Base-by-base conservation (phyloP, 768 basidiomycete species). In the Mycena venus region DNA sequence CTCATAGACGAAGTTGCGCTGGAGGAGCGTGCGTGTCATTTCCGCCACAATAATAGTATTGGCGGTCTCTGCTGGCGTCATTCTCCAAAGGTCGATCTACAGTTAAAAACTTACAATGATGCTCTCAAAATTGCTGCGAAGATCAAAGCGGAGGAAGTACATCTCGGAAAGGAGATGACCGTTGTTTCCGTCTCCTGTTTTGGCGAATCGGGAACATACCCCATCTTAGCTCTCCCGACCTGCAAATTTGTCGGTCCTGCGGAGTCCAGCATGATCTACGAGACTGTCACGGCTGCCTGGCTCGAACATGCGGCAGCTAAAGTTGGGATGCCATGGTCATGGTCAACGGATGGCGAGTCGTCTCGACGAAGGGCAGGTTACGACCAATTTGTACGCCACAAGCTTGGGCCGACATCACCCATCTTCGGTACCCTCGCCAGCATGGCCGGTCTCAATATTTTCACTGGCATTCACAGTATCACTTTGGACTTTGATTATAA, bases 301-400 rank as follows among this genome's bases (percentile, higher is more conserved):
- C 7, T 29, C 21, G 31, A 51, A 34, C 6, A 40, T 4, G 73
- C 59, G 0, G 23, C 47, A 17, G 36, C 44, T 2, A 32, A 25
- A 6, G 51, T 76, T 29, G 77, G 78, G 4, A 55, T 62, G n/a
- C 40, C 64, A 4, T 79, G 77, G 75, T 75, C 70, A 4, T 72
- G 71, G 32, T 65, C 77, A 2, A 72, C 77, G 21, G 78, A 79
- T 51, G 77, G 78, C 6, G 77, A 79, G 27, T 55, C 73, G 1
- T 60, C 42, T 14, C 61, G 73, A 8, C 61, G 73, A 10, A 42
- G 32, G n/a, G 75, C 75, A 2, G 68, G 65, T 0, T 69, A 78
- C 36, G 31, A 36, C 9, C 8, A 36, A 3, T 78, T 78, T 31
- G 25, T 73, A 2, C 6, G 31, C 2, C 1, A n/a, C 11, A 42